These are phyloP conservation scores for Gastrodia elata DNA, from an alignment of 106 monocot species.

Conservation along the genomic window DNA sequence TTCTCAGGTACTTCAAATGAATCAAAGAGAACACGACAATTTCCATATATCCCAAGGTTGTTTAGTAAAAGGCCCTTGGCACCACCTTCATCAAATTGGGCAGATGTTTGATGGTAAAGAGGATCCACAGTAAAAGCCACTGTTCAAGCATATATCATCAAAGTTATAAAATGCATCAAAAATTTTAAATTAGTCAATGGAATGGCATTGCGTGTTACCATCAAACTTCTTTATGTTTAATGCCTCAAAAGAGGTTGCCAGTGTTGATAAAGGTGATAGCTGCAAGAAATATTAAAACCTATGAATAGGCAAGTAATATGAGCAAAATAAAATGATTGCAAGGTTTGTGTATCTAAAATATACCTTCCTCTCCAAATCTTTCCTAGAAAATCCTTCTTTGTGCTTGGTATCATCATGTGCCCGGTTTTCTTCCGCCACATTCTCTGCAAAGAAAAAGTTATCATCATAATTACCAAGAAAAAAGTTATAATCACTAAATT, in stretches of 20 bases:
- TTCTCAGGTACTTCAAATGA: constrained; percentile 75
- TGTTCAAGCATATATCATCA: constrained; percentile 18
- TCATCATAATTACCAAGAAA: neutral
- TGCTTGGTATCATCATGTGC: constrained; percentile 5
- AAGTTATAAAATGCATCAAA: constrained; percentile 1
- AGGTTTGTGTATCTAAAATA: neutral
- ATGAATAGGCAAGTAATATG: neutral
- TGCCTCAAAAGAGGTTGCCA: constrained; percentile 90
- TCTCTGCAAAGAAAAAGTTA: constrained; percentile 16
- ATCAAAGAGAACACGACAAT: constrained; percentile 91
- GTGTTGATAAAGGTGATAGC: constrained; percentile 82
- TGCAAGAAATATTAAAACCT: constrained; percentile 21
- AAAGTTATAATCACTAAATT: neutral
- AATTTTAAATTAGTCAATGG: neutral
- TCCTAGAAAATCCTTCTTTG: constrained; percentile 30
- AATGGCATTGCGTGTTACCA: constrained; percentile 33
- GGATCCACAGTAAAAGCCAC: constrained; percentile 96
- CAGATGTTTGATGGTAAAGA: constrained; percentile 98
- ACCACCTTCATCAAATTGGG: constrained; percentile 99
- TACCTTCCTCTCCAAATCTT: constrained; percentile 54
- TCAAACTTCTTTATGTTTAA: constrained; percentile 98
- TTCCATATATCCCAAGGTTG: constrained; percentile 89
- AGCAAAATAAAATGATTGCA: neutral
- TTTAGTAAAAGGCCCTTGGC: constrained; percentile 87
- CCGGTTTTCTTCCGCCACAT: constrained; percentile 13